Conservation (phyloP, 345 rosid genomes). For the Fremontodendron californicum region DNA sequence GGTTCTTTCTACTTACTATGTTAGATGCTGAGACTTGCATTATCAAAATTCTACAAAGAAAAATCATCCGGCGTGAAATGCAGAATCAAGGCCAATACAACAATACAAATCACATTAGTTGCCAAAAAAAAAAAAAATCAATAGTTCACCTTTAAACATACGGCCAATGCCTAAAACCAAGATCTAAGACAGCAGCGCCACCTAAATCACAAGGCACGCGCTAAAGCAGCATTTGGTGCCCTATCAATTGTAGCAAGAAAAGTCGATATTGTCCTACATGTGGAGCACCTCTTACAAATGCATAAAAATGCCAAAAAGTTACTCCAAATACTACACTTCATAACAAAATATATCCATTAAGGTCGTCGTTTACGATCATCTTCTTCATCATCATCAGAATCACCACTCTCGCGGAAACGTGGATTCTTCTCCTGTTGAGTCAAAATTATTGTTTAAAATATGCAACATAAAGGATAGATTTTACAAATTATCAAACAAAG, state of each 20-base stretch:
- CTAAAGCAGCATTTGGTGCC: background rate
- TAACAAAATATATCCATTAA: slow-evolving; percentile 16
- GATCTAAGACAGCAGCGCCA: background rate
- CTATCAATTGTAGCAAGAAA: background rate
- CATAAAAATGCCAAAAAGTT: background rate
- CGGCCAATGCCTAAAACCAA: background rate
- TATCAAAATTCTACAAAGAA: background rate
- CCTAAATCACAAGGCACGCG: background rate
- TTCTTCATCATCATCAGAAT: slow-evolving; percentile 93
- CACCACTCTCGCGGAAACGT: slow-evolving; percentile 91
- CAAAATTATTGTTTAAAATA: background rate
- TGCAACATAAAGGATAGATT: background rate
- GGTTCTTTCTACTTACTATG: background rate
- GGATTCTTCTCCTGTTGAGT: slow-evolving; percentile 88
- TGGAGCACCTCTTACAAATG: background rate
- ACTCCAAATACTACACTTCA: background rate
- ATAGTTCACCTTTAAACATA: background rate
- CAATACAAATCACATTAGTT: background rate
- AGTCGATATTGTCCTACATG: background rate
- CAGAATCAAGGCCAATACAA: background rate
- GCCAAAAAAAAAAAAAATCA: background rate
- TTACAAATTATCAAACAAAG: background rate
- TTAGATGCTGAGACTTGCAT: background rate
- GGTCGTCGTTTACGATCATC: slow-evolving; percentile 57
- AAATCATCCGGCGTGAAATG: background rate